phyloP scores from a whole-genome alignment of 1,139 yeast genomes.

The Yamadazyma atmosphaerica region DNA sequence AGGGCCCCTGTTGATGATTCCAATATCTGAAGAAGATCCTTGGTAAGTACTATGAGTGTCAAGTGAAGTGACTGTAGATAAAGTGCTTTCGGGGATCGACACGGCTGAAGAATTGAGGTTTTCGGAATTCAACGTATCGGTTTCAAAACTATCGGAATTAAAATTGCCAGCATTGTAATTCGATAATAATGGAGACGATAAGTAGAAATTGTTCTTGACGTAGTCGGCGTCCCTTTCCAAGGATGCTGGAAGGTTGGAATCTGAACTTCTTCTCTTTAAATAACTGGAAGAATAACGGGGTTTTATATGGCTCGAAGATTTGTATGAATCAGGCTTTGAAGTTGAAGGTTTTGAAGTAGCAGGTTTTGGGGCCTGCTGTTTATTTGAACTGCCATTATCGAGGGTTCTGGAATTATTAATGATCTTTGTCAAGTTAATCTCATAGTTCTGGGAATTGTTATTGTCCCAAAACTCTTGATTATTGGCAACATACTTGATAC shows the following conservation, averaged over 20 bases:
- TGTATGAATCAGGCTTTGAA: background rate
- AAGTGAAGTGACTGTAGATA: conserved; percentile 7
- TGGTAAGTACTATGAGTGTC: no score
- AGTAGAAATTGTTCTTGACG: conserved; percentile 36
- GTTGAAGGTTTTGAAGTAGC: no score
- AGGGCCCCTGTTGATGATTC: conserved; percentile 1
- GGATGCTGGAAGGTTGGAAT: conserved; percentile 23
- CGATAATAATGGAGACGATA: conserved; percentile 42
- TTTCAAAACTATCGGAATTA: conserved; percentile 6
- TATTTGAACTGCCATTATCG: background rate
- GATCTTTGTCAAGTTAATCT: conserved; percentile 24
- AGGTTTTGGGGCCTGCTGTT: no score
- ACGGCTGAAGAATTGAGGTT: conserved; percentile 3
- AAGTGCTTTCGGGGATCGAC: background rate
- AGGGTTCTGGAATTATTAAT: background rate
- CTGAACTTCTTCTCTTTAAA: conserved; percentile 37
- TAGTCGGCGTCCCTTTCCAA: conserved; percentile 30
- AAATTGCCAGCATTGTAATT: conserved; percentile 14
- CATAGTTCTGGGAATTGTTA: conserved; percentile 60
- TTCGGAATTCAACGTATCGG: conserved; percentile 7
- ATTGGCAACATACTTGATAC: conserved; percentile 56
- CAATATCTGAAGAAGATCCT: no score
- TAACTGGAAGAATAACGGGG: conserved; percentile 45
- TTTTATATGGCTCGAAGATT: conserved; percentile 10
- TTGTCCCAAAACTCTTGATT: conserved; percentile 76